Percentiles rank a stretch among this genome's conserved stretches.
Evolutionary conservation across 768 basidiomycete genomes (phyloP).

Genomic region (Astraeus odoratus): DNA sequence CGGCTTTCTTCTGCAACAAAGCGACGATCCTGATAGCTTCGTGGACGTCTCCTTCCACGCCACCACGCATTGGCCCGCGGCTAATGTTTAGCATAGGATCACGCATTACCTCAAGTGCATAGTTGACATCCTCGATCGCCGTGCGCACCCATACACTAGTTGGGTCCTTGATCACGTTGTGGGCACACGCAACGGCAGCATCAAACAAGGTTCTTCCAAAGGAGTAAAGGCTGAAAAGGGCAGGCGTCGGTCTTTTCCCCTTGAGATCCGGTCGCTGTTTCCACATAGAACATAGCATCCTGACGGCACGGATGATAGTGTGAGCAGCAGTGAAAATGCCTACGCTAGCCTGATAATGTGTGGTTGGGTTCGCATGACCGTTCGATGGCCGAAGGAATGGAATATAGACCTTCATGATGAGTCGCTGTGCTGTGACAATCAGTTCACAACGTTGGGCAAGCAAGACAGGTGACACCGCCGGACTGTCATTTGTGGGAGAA

Average conservation of each 20-base stretch:
- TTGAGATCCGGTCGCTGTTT: constrained; percentile 29
- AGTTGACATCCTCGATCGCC: constrained; percentile 40
- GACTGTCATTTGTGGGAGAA: constrained; percentile 9
- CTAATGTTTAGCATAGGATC: constrained; percentile 28
- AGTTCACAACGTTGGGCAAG: constrained; percentile 53
- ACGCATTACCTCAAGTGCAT: constrained; percentile 38
- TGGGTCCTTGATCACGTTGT: constrained; percentile 52
- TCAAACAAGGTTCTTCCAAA: constrained; percentile 59
- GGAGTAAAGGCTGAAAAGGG: constrained; percentile 50
- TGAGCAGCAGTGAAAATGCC: constrained; percentile 64
- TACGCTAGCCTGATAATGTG: constrained; percentile 46
- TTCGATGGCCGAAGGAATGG: constrained; percentile 50
- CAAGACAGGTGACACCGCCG: constrained; percentile 29
- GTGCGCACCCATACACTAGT: constrained; percentile 38
- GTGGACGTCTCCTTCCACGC: constrained; percentile 26
- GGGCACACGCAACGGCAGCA: constrained; percentile 57
- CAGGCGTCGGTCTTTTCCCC: constrained; percentile 31
- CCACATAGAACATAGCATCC: constrained; percentile 35
- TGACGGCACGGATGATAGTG: constrained; percentile 47
- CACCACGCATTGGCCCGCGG: constrained; percentile 25
- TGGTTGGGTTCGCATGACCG: constrained; percentile 18
- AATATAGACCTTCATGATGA: constrained; percentile 59
- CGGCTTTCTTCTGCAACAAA: constrained; percentile 34
- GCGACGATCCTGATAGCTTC: constrained; percentile 37
- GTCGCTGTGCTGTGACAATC: constrained; percentile 49